Evolutionary conservation across 495 filamentous ascomycete species (phyloP), one percentile per base, ranked within the genome.

Genomic region (Penicillium angulare): DNA sequence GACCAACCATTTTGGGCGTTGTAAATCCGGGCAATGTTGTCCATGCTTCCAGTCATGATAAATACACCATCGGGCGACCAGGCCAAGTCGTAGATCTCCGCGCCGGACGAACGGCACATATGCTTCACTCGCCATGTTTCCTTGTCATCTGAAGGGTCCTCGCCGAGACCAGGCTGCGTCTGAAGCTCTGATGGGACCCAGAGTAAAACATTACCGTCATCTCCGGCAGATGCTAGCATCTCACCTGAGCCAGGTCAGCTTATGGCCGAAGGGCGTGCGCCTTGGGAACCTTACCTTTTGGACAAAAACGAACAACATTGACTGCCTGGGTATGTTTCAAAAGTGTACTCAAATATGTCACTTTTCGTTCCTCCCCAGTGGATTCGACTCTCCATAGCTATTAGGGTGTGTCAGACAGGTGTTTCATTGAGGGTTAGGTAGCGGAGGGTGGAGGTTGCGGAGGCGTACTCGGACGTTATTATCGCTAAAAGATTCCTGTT

Each of bases 11-110:
- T 95, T 49, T 89, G 85, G 43, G 92, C 90, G 69, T 96, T 95
- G 77, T 96, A 97, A 52, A 99, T 97, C 35, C 93, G 79, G 40
- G 95, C 92, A 62, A 97, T 84, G 67, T 99, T 99, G 70, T 99
- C 93, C 92, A 97, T 97, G 68, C 95, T 97, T 5, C 93, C 93
- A 16, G 92, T 96, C 54, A 99, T 96, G 73, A 97, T 95, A 72
- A 92, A 96, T 23, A 88, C 78, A 18, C 89, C 92, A 73, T 99
- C 93, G 8, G 93, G 93, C 18, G 93, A 96, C 93, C 93, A 99
- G 33, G 93, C 93, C 50, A 99, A 74, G 64, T 99, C 93, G 65
- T 97, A 99, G 56, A 99, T 97, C 66, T 97, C 93, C 0, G 89
- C 86, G 0, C 90, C 92, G 21, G 85, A 84, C 13, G 90, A 95